Evolutionary conservation across 768 basidiomycete genomes (phyloP).

Genomic region (Sistotremastrum suecicum): DNA sequence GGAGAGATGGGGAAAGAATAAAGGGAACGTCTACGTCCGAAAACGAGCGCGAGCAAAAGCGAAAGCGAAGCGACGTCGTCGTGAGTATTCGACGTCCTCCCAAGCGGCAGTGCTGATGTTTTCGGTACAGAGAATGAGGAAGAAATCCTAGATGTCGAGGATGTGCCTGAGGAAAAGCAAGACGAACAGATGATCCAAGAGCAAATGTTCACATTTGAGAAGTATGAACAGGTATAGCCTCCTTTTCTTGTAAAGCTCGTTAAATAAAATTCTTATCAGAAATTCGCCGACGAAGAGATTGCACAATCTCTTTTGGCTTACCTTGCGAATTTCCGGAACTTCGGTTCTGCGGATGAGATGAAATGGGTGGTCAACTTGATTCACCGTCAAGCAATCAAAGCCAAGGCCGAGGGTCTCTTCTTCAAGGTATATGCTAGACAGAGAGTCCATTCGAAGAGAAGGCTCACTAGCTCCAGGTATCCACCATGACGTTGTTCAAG

Average conservation of each 20-base stretch:
- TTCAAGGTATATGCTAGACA: constrained; percentile 60
- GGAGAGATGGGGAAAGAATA: constrained; percentile 72
- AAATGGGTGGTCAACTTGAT: constrained; percentile 80
- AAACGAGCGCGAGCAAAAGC: constrained; percentile 40
- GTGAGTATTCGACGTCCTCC: not conserved
- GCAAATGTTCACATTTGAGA: constrained; percentile 83
- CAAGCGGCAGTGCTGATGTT: not conserved
- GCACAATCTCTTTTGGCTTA: constrained; percentile 75
- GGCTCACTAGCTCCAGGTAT: constrained; percentile 40
- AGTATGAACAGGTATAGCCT: constrained; percentile 67
- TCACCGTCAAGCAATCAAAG: constrained; percentile 80
- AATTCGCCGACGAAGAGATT: constrained; percentile 80
- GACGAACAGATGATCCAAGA: constrained; percentile 60
- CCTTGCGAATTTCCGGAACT: constrained; percentile 73
- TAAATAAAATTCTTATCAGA: constrained; percentile 30
- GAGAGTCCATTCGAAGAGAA: too few relatives aligned
- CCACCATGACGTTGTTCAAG: constrained; percentile 81
- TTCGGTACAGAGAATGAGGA: constrained; percentile 27
- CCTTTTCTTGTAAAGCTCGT: constrained; percentile 6
- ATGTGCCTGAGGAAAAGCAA: constrained; percentile 45
- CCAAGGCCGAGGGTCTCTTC: constrained; percentile 88
- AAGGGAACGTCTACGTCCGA: constrained; percentile 58
- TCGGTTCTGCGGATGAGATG: constrained; percentile 61
- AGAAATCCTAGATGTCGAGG: constrained; percentile 27
- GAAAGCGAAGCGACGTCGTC: constrained; percentile 29